Evolutionary conservation across 352 stramenopile species (phyloP).

Genomic region (Blastocystis sp.): DNA sequence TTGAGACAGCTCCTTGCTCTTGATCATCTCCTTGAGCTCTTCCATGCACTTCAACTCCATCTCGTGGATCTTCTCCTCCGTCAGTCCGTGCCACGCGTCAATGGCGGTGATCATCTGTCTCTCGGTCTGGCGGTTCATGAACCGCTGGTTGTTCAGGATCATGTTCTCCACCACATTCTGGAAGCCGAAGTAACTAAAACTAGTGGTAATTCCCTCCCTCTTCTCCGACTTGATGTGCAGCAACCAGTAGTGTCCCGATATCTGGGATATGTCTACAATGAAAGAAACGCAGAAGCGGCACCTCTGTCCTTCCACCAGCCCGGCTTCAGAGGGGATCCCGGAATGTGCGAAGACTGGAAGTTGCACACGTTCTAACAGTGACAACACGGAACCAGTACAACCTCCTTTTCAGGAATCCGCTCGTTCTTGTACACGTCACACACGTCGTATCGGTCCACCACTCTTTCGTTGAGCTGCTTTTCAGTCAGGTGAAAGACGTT

Average conservation of each 20-base stretch:
- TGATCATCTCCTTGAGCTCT: conserved; percentile 26
- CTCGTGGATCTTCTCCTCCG: neutral
- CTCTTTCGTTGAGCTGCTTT: conserved; percentile 5
- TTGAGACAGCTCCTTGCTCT: neutral
- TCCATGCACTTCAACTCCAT: conserved; percentile 37
- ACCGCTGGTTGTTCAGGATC: conserved; percentile 32
- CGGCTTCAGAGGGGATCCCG: neutral
- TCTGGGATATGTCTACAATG: neutral
- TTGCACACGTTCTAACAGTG: neutral
- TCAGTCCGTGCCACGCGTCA: conserved; percentile 10
- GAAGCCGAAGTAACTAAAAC: conserved; percentile 29
- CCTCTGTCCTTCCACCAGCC: conserved; percentile 33
- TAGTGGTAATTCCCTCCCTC: neutral
- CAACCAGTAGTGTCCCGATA: conserved; percentile 30
- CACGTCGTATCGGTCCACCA: conserved; percentile 21
- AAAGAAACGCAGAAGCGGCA: neutral
- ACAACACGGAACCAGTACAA: neutral
- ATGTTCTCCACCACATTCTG: conserved; percentile 6
- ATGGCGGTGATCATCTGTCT: conserved; percentile 30
- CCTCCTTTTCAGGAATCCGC: conserved; percentile 18
- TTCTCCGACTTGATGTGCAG: conserved; percentile 30
- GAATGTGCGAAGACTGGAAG: conserved; percentile 29
- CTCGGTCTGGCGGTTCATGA: conserved; percentile 53
- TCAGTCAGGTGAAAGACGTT: conserved; percentile 23
- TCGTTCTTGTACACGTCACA: conserved; percentile 39